Percentiles rank a stretch among this genome's conserved stretches.
Conservation (phyloP, 176 grass and related monocot species). For the Otatea glauca region DNA sequence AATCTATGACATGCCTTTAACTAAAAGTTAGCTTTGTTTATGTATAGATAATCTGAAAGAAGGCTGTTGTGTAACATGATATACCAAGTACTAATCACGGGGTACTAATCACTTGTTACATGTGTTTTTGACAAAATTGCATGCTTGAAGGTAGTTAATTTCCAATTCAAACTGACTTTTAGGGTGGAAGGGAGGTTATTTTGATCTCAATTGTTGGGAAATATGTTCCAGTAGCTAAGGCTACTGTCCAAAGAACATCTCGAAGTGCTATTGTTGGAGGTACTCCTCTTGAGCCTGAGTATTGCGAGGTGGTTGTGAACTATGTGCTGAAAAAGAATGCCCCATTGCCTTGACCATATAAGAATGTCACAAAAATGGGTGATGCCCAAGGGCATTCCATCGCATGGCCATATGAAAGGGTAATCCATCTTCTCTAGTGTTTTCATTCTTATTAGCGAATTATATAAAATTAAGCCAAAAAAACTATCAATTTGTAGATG, state of each 20-base stretch:
- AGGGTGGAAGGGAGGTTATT: background rate
- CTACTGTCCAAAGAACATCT: background rate
- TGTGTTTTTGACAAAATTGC: too few species aligned
- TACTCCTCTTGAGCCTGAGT: background rate
- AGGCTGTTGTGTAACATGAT: too few species aligned
- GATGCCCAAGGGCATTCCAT: background rate
- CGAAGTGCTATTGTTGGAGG: background rate
- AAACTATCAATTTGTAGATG: background rate
- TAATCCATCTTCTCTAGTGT: background rate
- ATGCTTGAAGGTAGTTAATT: too few species aligned
- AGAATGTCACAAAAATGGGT: too few species aligned
- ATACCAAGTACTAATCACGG: too few species aligned
- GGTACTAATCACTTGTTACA: too few species aligned
- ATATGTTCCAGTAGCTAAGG: background rate
- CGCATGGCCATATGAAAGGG: background rate
- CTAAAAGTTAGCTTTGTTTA: too few species aligned
- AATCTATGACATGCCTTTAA: too few species aligned
- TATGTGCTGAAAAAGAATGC: background rate
- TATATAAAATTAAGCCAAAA: background rate
- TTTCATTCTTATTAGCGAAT: background rate
- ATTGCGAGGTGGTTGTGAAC: background rate
- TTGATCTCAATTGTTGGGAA: background rate
- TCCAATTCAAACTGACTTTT: too few species aligned
- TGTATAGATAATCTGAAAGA: too few species aligned
- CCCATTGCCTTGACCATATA: too few species aligned